These are phyloP conservation scores for Cyclotella atomus DNA, from an alignment of 108 stramenopile genomes.

Conservation along the genomic window DNA sequence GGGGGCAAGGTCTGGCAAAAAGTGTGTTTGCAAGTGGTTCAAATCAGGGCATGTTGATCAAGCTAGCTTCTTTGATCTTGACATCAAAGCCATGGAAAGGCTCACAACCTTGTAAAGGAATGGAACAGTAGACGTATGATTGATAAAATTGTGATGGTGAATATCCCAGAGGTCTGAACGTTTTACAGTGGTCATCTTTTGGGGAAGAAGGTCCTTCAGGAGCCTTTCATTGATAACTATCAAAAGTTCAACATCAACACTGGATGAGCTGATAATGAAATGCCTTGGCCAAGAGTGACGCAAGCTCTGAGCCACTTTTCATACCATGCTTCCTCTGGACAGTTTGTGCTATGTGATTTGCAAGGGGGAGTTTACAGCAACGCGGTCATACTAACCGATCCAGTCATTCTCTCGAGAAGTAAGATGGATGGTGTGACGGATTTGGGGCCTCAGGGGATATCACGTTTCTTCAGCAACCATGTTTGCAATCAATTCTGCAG, in stretches of 20 bases:
- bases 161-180: constrained; percentile 48
- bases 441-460: constrained; percentile 47
- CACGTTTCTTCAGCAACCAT: constrained; percentile 48
- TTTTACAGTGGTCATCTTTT: constrained; percentile 8
- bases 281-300: constrained; percentile 50
- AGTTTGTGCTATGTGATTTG: constrained; percentile 56
- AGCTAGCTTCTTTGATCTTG: constrained; percentile 35
- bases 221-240: constrained; percentile 53
- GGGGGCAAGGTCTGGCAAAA: constrained; percentile 30
- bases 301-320: constrained; percentile 59
- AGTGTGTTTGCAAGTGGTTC: constrained; percentile 57
- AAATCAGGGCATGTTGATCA: constrained; percentile 45
- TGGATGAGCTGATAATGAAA: constrained; percentile 44
- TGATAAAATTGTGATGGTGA: constrained; percentile 42
- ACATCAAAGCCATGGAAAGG: constrained; percentile 40
- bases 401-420: constrained; percentile 49
- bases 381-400: constrained; percentile 48
- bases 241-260: constrained; percentile 65
- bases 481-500: constrained; percentile 57
- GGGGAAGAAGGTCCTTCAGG: constrained; percentile 46
- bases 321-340: constrained; percentile 53
- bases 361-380: constrained; percentile 41
- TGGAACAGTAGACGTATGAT: constrained; percentile 45
- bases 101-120: constrained; percentile 33
- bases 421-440: constrained; percentile 49